Conservation (phyloP, 176 grass and related monocot species). For the Tillandsia leiboldiana region DNA sequence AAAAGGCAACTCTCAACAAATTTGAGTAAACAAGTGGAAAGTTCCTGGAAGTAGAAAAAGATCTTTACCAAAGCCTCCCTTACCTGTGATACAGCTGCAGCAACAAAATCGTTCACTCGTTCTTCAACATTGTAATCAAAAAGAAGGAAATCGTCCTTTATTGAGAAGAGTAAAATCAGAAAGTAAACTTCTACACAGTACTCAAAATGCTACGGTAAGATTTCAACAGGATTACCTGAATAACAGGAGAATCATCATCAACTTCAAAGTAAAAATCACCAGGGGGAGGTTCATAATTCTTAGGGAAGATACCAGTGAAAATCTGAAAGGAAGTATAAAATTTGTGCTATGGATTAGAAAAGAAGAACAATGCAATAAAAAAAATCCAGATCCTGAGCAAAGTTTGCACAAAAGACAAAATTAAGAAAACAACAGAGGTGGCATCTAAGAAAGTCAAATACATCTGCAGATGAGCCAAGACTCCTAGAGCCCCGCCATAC, state of each 20-base stretch:
- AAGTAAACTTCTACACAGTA: neutral
- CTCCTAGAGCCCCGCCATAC: constrained; percentile 83
- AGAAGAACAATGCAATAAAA: neutral
- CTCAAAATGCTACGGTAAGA: neutral
- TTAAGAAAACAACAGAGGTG: neutral
- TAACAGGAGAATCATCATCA: constrained; percentile 48
- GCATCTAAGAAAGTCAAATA: constrained; percentile 32
- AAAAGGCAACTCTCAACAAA: too few relatives aligned
- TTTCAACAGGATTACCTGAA: constrained; percentile 48
- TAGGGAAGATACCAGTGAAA: constrained; percentile 86
- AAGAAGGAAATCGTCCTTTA: constrained; percentile 76
- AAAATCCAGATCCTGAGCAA: neutral
- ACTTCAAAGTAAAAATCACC: constrained; percentile 96
- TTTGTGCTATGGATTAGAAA: neutral
- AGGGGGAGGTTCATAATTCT: constrained; percentile 96
- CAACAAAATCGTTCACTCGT: constrained; percentile 89
- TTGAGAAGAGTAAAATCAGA: neutral
- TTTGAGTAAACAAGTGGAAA: too few relatives aligned
- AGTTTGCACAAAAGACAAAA: neutral
- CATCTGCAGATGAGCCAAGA: constrained; percentile 71
- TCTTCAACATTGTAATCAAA: constrained; percentile 96
- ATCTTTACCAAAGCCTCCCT: neutral
- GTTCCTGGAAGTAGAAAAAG: too few relatives aligned
- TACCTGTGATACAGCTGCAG: constrained; percentile 90
- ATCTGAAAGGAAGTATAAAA: constrained; percentile 43